Conservation (phyloP, 2,329 filamentous ascomycete species). For the Boeremia exigua region DNA sequence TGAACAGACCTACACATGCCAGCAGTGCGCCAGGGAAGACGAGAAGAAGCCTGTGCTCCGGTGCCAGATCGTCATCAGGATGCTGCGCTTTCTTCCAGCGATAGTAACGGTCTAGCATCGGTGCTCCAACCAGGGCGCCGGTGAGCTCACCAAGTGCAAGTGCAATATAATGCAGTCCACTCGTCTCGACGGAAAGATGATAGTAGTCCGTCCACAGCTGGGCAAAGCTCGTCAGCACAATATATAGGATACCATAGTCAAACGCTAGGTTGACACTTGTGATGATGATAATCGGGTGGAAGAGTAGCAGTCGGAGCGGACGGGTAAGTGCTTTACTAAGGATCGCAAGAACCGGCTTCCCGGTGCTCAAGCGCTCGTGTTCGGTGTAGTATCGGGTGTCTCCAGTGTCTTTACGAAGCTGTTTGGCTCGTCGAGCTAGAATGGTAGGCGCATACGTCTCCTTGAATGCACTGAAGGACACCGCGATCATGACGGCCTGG, state of each 20-base stretch:
- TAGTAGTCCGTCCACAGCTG: constrained; percentile 34
- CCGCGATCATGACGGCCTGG: constrained; percentile 36
- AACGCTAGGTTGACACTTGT: constrained; percentile 38
- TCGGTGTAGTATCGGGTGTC: constrained; percentile 67
- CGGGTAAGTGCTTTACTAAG: constrained; percentile 53
- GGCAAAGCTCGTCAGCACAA: constrained; percentile 39
- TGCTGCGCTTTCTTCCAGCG: constrained; percentile 38
- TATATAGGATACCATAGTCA: constrained; percentile 48
- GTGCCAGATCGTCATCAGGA: constrained; percentile 54
- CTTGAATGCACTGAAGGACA: constrained; percentile 42
- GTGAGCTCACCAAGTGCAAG: constrained; percentile 61
- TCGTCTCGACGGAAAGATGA: constrained; percentile 24
- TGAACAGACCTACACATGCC: constrained; percentile 29
- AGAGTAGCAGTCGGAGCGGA: constrained; percentile 61
- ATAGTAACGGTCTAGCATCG: constrained; percentile 21
- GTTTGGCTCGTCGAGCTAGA: constrained; percentile 42
- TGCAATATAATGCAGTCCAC: constrained; percentile 33
- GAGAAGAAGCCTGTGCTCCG: constrained; percentile 32
- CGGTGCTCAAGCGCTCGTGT: constrained; percentile 31
- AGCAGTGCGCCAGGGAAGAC: constrained; percentile 26
- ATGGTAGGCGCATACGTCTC: constrained; percentile 57
- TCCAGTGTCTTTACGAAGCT: constrained; percentile 59
- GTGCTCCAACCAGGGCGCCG: constrained; percentile 3
- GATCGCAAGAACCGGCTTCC: constrained; percentile 45
- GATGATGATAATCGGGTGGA: constrained; percentile 60